These are phyloP conservation scores for Leishmania mexicana DNA, from an alignment of 208 protist genomes.

Conservation along the genomic window DNA sequence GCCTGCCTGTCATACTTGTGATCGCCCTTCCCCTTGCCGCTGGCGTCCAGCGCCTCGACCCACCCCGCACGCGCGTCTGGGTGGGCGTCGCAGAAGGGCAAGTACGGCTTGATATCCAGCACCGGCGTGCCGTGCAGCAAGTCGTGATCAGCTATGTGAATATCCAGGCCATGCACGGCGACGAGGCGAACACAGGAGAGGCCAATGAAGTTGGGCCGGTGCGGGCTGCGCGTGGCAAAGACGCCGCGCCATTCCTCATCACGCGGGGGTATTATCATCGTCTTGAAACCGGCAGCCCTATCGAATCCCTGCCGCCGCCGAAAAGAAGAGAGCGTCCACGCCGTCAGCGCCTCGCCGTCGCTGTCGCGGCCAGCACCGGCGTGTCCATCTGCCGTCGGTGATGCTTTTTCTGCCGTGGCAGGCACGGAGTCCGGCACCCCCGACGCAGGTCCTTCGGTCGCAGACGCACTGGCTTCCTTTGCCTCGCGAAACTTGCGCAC, in stretches of 20 bases:
- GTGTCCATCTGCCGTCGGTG: neutral
- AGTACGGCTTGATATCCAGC: conserved; percentile 97
- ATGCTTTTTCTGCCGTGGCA: neutral
- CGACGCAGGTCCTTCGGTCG: neutral
- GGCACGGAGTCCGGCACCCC: neutral
- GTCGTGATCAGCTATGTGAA: conserved; percentile 93
- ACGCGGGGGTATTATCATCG: conserved; percentile 85
- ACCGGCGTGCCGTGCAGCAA: conserved; percentile 96
- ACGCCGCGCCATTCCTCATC: conserved; percentile 82
- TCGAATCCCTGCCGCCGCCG: conserved; percentile 65
- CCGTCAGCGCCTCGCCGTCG: neutral
- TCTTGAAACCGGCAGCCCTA: conserved; percentile 71
- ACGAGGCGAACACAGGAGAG: conserved; percentile 87
- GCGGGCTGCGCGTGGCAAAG: conserved; percentile 92
- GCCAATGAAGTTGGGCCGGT: conserved; percentile 93
- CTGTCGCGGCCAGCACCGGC: neutral
- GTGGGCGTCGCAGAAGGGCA: conserved; percentile 89
- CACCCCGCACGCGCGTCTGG: conserved; percentile 76
- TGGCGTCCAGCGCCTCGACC: conserved; percentile 79
- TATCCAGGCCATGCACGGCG: conserved; percentile 71
- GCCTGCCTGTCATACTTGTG: conserved; percentile 75
- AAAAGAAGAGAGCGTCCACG: conserved; percentile 24
- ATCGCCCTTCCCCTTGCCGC: conserved; percentile 65
- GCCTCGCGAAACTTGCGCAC: conserved; percentile 31
- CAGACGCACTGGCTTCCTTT: neutral